Evolutionary conservation across 2,329 filamentous ascomycete species (phyloP).

Genomic region (Xylariaceae sp.): DNA sequence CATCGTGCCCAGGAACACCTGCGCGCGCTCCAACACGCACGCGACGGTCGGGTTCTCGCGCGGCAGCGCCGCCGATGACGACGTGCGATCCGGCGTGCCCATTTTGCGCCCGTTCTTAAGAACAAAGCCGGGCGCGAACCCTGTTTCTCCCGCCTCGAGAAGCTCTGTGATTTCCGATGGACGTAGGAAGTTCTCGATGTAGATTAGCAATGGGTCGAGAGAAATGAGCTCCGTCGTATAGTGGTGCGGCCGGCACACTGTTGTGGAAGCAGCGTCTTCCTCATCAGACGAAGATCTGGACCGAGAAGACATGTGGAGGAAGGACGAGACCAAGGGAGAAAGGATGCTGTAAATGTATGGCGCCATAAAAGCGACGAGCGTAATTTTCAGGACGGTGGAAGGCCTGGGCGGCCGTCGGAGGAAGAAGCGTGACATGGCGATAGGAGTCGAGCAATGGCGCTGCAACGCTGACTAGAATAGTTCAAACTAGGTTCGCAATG

Average conservation of each 20-base stretch:
- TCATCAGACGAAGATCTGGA: not conserved
- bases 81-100: conserved; percentile 33
- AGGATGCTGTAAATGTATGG: not conserved
- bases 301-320: not conserved
- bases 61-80: conserved; percentile 34
- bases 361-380: conserved; percentile 12
- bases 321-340: not conserved
- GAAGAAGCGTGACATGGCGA: too few relatives aligned
- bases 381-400: conserved; percentile 10
- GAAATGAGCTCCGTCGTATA: conserved; percentile 39
- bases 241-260: conserved; percentile 17
- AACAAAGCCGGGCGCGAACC: conserved; percentile 34
- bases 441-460: too few relatives aligned
- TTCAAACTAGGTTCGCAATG: too few relatives aligned
- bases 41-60: conserved; percentile 31
- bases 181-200: conserved; percentile 37
- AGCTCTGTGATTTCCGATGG: conserved; percentile 31
- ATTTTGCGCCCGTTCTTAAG: conserved; percentile 30
- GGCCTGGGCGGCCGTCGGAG: conserved; percentile 12
- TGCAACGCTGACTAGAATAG: too few relatives aligned
- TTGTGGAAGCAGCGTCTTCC: conserved; percentile 4
- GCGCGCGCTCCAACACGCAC: conserved; percentile 34
- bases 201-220: conserved; percentile 38
- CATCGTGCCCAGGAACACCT: conserved; percentile 35
- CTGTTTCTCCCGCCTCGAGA: conserved; percentile 30